These are phyloP conservation scores for Choanephora cucurbitarum DNA, from an alignment of 371 early-diverging fungal species.

Conservation along the genomic window DNA sequence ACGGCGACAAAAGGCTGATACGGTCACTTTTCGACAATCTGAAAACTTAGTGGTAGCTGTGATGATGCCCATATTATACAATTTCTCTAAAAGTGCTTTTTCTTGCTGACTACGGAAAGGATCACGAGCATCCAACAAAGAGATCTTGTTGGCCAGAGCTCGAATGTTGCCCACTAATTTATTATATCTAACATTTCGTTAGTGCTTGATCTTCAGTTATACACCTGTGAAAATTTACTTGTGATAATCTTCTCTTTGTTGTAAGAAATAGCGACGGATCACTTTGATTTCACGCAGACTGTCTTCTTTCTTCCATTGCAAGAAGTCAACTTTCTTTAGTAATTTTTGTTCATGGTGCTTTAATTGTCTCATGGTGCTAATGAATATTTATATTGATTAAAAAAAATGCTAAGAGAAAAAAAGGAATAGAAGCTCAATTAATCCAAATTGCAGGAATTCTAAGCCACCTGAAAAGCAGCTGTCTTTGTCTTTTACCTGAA, in stretches of 20 bases:
- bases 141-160: slow-evolving; percentile 86
- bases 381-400: too few relatives aligned
- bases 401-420: not conserved
- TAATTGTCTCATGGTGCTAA: slow-evolving; percentile 63
- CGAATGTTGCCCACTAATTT: slow-evolving; percentile 87
- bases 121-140: slow-evolving; percentile 89
- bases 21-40: slow-evolving; percentile 88
- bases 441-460: too few relatives aligned
- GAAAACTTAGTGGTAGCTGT: slow-evolving; percentile 83
- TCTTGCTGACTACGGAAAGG: slow-evolving; percentile 81
- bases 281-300: slow-evolving; percentile 89
- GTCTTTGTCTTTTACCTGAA: too few relatives aligned
- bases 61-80: slow-evolving; percentile 93
- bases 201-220: too few relatives aligned
- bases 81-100: slow-evolving; percentile 84
- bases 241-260: slow-evolving; percentile 95
- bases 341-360: slow-evolving; percentile 99
- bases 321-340: slow-evolving; percentile 97
- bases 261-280: slow-evolving; percentile 91
- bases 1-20: slow-evolving; percentile 92
- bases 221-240: slow-evolving; percentile 70
- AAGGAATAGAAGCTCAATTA: too few relatives aligned
- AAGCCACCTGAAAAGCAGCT: too few relatives aligned
- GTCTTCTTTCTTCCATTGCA: slow-evolving; percentile 96
- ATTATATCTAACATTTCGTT: slow-evolving; percentile 75